These are phyloP conservation scores for Candida rishiriensis DNA, from an alignment of 805 yeast species.

Conservation along the genomic window DNA sequence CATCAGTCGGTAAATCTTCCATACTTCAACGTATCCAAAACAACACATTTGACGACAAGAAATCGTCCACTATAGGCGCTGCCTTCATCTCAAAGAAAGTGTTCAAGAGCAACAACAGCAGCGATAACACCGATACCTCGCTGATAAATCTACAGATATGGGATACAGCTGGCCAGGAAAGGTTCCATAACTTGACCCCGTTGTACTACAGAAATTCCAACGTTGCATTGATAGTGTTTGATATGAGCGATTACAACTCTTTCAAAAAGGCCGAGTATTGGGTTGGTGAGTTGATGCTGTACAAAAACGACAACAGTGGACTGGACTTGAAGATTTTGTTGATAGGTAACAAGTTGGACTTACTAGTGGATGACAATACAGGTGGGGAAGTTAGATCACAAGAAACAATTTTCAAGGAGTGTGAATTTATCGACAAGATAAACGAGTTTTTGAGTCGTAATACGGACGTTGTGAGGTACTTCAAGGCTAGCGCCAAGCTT, in stretches of 20 bases:
- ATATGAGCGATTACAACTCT: conserved; percentile 50
- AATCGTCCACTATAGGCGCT: conserved; percentile 97
- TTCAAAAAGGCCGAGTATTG: conserved; percentile 78
- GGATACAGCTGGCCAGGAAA: conserved; percentile 97
- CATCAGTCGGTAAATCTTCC: conserved; percentile 65
- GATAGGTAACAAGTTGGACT: conserved; percentile 83
- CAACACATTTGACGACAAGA: conserved; percentile 66
- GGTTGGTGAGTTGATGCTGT: conserved; percentile 68
- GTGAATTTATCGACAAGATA: conserved; percentile 19
- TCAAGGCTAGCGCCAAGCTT: conserved; percentile 63
- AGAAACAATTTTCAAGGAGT: conserved; percentile 9
- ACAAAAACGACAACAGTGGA: conserved; percentile 20
- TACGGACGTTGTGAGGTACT: conserved; percentile 18
- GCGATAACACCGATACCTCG: conserved; percentile 16
- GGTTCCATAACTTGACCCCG: conserved; percentile 79
- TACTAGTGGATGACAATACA: conserved; percentile 30
- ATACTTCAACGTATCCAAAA: conserved; percentile 75
- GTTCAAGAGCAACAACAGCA: conserved; percentile 28
- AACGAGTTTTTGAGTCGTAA: conserved; percentile 19
- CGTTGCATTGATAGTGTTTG: conserved; percentile 85
- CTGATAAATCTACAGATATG: conserved; percentile 57
- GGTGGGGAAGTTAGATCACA: neutral
- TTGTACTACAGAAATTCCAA: conserved; percentile 80
- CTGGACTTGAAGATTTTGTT: conserved; percentile 36
- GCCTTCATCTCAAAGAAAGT: conserved; percentile 88